phyloP scores from a whole-genome alignment of 345 rosid genomes.

The Dipteronia sinensis region DNA sequence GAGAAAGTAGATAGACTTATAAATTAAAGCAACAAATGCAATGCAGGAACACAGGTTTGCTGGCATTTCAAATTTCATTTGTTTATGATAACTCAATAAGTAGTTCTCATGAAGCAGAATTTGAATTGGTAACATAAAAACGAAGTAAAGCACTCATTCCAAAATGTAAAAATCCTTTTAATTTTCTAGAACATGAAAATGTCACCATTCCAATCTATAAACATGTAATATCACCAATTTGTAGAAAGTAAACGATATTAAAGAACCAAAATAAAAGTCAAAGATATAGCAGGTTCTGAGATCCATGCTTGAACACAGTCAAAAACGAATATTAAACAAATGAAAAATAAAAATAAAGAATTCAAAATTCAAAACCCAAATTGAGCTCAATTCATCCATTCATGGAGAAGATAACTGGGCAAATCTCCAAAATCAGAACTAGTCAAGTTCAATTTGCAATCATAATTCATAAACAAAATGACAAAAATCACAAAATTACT shows the following conservation, averaged over 20 bases:
- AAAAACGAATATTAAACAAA: neutral
- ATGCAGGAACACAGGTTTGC: neutral
- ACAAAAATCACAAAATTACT: neutral
- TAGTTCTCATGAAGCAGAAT: neutral
- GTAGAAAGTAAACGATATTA: neutral
- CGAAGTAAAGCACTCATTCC: neutral
- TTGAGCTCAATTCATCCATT: neutral
- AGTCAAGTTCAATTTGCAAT: neutral
- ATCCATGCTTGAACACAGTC: neutral
- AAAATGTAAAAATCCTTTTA: neutral
- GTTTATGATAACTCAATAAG: too few relatives aligned
- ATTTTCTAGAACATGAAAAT: neutral
- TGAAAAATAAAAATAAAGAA: neutral
- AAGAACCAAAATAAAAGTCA: constrained; percentile 9
- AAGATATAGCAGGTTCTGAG: neutral
- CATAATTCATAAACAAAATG: neutral
- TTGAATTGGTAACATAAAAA: neutral
- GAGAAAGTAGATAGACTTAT: neutral
- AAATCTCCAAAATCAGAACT: too few relatives aligned
- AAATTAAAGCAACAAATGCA: neutral
- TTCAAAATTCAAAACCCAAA: neutral
- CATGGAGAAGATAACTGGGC: neutral
- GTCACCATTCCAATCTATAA: neutral
- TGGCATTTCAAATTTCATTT: neutral
- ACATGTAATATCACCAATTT: neutral